phyloP scores from a whole-genome alignment of 805 yeast genomes.

The Ogataea methanolica region DNA sequence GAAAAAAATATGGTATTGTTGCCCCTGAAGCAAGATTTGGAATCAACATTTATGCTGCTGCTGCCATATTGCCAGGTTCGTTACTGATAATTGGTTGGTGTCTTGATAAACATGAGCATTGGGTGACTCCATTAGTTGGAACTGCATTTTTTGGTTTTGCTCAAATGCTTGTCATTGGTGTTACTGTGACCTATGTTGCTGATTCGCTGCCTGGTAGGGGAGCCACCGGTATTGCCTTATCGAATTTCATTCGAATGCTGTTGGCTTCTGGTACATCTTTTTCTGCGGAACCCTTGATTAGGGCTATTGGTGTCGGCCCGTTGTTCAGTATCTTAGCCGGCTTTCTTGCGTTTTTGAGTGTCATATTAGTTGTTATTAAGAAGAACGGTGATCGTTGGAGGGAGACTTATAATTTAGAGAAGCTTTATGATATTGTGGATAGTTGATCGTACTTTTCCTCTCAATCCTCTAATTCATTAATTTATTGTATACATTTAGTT shows the following conservation, averaged over 20 bases:
- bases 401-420: slow-evolving; percentile 54
- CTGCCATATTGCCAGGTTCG: slow-evolving; percentile 56
- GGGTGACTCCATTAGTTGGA: slow-evolving; percentile 80
- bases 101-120: slow-evolving; percentile 54
- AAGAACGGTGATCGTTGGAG: slow-evolving; percentile 57
- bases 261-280: slow-evolving; percentile 77
- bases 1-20: slow-evolving; percentile 55
- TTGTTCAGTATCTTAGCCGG: slow-evolving; percentile 65
- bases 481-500: background rate
- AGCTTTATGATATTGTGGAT: slow-evolving; percentile 49
- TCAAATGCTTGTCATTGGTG: slow-evolving; percentile 78
- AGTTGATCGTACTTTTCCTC: background rate
- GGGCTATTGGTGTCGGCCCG: slow-evolving; percentile 68
- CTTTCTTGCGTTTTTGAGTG: slow-evolving; percentile 40
- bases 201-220: slow-evolving; percentile 86
- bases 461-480: too few relatives aligned
- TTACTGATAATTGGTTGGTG: slow-evolving; percentile 82
- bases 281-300: slow-evolving; percentile 62
- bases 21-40: slow-evolving; percentile 79
- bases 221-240: slow-evolving; percentile 83
- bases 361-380: slow-evolving; percentile 44
- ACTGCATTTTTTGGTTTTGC: slow-evolving; percentile 80
- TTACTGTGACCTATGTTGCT: slow-evolving; percentile 74
- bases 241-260: slow-evolving; percentile 67
- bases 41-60: slow-evolving; percentile 66